Base-by-base conservation (phyloP, 2,329 filamentous ascomycete species). In the Knufia fluminis region DNA sequence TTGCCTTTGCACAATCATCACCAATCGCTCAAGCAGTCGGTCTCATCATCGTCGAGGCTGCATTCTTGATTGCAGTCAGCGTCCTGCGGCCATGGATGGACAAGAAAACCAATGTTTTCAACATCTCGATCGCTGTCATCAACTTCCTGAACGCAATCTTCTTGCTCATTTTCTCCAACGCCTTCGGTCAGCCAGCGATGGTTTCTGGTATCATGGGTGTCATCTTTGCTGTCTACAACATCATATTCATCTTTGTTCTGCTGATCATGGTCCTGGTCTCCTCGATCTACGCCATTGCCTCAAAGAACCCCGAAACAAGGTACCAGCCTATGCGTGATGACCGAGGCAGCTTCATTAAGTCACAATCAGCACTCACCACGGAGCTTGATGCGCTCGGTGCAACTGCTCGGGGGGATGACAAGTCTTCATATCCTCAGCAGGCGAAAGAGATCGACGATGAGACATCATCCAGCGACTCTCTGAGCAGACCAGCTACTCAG, bases 251-350 rank as follows among this genome's bases (percentile, higher is more conserved):
- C 1, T 71, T 91, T 46, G 81, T 94, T 39, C 77, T 95, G 26
- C 75, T 96, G 54, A 73, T 95, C 61, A 82, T 95, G 70, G 80
- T 96, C 45, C 75, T 91, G 46, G 77, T 88, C 59, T 82, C 84
- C 7, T 88, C 85, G 3, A 71, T 75, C 68, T 87, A 91, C 57
- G 85, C 87, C 41, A 81, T 96, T 62, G 80, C 88, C 65, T 86
- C 87, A 54, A 94, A 94, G 77, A 94, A 96, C 70, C 91, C 91
- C 19, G 91, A 97, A 64, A 87, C 85, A 36, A 83, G 90, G 54
- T 97, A 97, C 69, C 88, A 95, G 68, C 89, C 88, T 61, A 96
- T 97, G 90, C 85, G 85, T 48, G 91, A 97, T 62, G 91, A 97
- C 67, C 84, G 91, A 60, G 88, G 87, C 46, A 96, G 90, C 8